These are phyloP conservation scores for Ceratocystis eucalypticola DNA, from an alignment of 2,329 filamentous ascomycete genomes.

Conservation along the genomic window DNA sequence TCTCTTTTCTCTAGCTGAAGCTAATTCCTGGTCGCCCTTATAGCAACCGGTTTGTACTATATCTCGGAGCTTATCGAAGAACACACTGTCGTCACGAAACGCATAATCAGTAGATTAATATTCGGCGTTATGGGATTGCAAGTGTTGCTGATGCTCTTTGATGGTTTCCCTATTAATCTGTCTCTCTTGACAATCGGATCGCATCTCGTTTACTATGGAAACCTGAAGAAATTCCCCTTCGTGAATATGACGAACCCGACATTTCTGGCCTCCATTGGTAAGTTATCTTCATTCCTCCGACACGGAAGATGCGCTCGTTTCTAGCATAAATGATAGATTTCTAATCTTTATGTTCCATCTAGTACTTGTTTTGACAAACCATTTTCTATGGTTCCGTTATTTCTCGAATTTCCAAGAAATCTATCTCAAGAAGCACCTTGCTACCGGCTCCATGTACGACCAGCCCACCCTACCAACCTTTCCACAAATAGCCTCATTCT, in stretches of 20 bases:
- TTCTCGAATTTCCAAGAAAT: slow-evolving; percentile 55
- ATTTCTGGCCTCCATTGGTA: slow-evolving; percentile 73
- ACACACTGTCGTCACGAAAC: slow-evolving; percentile 85
- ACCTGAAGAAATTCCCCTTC: slow-evolving; percentile 59
- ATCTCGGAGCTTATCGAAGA: slow-evolving; percentile 96
- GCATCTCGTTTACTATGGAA: slow-evolving; percentile 77
- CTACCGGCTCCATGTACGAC: slow-evolving; percentile 46
- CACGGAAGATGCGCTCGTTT: neutral
- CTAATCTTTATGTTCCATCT: neutral
- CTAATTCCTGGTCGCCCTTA: slow-evolving; percentile 25
- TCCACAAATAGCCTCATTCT: slow-evolving; percentile 89
- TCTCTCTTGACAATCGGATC: slow-evolving; percentile 63
- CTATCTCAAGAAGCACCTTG: slow-evolving; percentile 33
- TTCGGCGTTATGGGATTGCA: slow-evolving; percentile 68
- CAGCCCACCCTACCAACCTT: slow-evolving; percentile 59
- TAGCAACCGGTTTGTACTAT: slow-evolving; percentile 95
- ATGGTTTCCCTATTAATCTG: slow-evolving; percentile 69
- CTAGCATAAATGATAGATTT: neutral
- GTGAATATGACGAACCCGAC: slow-evolving; percentile 80
- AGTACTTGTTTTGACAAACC: slow-evolving; percentile 76
- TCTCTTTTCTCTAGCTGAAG: neutral
- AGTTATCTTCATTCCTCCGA: slow-evolving; percentile 23
- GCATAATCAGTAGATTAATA: slow-evolving; percentile 71
- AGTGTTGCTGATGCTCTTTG: slow-evolving; percentile 59
- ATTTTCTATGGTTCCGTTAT: slow-evolving; percentile 91